Evolutionary conservation across 2,329 filamentous ascomycete species (phyloP).

Genomic region (Calonectria montana): DNA sequence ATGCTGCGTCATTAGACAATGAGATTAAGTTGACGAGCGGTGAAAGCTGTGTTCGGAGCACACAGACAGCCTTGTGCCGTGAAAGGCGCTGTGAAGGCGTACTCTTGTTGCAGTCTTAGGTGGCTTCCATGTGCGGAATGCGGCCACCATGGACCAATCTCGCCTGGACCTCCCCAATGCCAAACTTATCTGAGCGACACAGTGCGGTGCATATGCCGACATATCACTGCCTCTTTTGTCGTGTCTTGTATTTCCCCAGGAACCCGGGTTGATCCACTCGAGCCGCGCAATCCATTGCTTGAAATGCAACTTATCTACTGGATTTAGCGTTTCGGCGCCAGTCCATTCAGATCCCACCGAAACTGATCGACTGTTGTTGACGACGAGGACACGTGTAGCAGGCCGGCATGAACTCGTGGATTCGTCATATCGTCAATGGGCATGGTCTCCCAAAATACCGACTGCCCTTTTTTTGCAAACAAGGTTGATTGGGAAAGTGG

Average conservation of each 20-base stretch:
- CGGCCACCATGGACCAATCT: constrained; percentile 11
- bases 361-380: constrained; percentile 10
- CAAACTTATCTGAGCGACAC: background rate
- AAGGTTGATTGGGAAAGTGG: background rate
- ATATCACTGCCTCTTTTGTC: constrained; percentile 1
- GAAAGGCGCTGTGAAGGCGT: background rate
- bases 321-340: constrained; percentile 6
- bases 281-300: constrained; percentile 14
- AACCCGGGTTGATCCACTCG: constrained; percentile 11
- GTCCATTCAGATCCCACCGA: background rate
- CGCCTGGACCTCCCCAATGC: constrained; percentile 8
- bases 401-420: background rate
- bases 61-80: background rate
- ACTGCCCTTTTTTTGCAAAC: background rate
- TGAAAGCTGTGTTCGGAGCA: background rate
- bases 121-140: constrained; percentile 9
- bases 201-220: constrained; percentile 12
- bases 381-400: constrained; percentile 12
- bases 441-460: background rate
- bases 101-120: background rate
- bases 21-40: background rate
- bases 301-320: constrained; percentile 10
- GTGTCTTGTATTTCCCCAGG: background rate
- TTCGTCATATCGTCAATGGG: constrained; percentile 2
- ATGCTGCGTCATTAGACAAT: constrained; percentile 1